A percentile compares a stretch with the other conserved stretches of the same genome.
Evolutionary conservation across 1,284 basidiomycete species (phyloP).

Genomic region (Neolentinus lepideus): DNA sequence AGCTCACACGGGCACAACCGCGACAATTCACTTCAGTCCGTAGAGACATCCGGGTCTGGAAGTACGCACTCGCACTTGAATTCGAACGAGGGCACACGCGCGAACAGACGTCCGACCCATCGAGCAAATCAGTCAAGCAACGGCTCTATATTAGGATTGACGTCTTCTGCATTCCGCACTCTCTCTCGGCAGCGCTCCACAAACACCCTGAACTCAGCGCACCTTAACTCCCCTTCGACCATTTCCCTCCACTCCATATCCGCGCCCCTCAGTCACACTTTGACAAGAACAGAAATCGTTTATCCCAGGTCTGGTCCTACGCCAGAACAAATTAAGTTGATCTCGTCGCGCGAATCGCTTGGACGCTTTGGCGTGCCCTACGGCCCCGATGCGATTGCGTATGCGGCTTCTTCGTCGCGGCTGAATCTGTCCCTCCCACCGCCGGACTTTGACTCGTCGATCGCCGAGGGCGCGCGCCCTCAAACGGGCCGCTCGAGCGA

Average conservation of each 20-base stretch:
- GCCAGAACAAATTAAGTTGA: slow-evolving; percentile 43
- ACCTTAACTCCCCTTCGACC: slow-evolving; percentile 32
- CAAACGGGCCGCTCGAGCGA: not conserved
- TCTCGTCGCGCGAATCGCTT: slow-evolving; percentile 38
- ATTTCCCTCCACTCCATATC: slow-evolving; percentile 41
- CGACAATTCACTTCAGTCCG: not conserved
- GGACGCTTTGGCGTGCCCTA: slow-evolving; percentile 45
- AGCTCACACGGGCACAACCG: not conserved
- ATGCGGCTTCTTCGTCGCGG: slow-evolving; percentile 25
- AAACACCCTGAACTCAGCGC: slow-evolving; percentile 4
- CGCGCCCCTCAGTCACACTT: slow-evolving; percentile 41
- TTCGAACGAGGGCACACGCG: not conserved
- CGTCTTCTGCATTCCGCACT: slow-evolving; percentile 15
- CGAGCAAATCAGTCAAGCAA: slow-evolving; percentile 16
- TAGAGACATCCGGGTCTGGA: not conserved
- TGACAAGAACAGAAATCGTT: slow-evolving; percentile 38
- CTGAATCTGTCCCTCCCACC: slow-evolving; percentile 28
- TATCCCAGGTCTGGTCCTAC: slow-evolving; percentile 43
- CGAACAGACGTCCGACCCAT: slow-evolving; percentile 8
- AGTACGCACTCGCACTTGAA: slow-evolving; percentile 1
- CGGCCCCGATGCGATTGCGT: slow-evolving; percentile 39
- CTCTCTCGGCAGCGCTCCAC: slow-evolving; percentile 17
- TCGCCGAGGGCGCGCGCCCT: slow-evolving; percentile 5
- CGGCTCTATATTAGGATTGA: slow-evolving; percentile 23
- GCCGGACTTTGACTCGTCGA: slow-evolving; percentile 23